Evolutionary conservation across 176 grass and related monocot genomes (phyloP).

Genomic region (Avena insularis): DNA sequence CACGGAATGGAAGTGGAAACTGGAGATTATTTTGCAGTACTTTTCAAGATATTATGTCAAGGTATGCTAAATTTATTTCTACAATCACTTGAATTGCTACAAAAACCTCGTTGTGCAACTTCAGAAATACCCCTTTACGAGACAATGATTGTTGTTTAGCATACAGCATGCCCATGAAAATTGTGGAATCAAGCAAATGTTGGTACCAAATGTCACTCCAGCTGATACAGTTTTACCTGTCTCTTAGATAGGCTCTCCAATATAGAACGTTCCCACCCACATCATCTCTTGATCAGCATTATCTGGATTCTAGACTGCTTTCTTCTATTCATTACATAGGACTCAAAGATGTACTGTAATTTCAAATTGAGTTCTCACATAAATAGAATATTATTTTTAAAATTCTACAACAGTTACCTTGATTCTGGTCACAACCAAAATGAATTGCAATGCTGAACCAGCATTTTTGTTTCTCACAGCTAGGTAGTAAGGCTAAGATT

Average conservation of each 20-base stretch:
- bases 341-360: not conserved
- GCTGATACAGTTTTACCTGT: constrained; percentile 1
- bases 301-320: constrained; percentile 16
- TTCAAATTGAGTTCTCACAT: constrained; percentile 9
- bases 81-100: constrained; percentile 16
- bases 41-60: constrained; percentile 84
- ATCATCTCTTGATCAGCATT: constrained; percentile 15
- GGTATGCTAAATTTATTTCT: constrained; percentile 58
- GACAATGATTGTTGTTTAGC: constrained; percentile 15
- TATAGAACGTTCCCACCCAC: not conserved
- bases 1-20: constrained; percentile 81
- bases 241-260: constrained; percentile 15
- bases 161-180: not conserved
- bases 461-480: constrained; percentile 27
- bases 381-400: not conserved
- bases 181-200: constrained; percentile 29
- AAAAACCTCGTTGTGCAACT: constrained; percentile 21
- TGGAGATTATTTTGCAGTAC: constrained; percentile 87
- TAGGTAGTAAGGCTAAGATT: not conserved
- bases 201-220: not conserved
- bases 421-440: not conserved
- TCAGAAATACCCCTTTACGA: constrained; percentile 29
- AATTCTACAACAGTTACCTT: constrained; percentile 17
- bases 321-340: not conserved
- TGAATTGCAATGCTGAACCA: constrained; percentile 6